A percentile compares a stretch with the other conserved stretches of the same genome.
phyloP scores from a whole-genome alignment of 352 stramenopile species.

The Pythium dissimile region DNA sequence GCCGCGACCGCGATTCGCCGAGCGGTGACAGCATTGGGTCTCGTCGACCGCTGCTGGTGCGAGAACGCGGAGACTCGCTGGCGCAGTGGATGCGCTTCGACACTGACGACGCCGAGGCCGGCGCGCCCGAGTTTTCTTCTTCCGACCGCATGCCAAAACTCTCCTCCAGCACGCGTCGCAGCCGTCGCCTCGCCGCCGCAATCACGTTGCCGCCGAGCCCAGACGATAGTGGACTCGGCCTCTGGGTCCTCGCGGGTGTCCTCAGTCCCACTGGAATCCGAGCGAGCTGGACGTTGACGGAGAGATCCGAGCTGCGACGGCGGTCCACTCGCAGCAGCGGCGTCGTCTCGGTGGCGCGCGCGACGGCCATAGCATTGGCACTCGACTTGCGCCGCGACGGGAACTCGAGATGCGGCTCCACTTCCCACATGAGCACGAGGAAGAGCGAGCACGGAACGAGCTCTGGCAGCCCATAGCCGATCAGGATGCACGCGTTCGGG shows the following conservation, averaged over 20 bases:
- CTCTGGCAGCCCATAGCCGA: constrained; percentile 73
- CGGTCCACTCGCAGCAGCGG: constrained; percentile 41
- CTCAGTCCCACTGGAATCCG: background rate
- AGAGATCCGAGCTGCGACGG: background rate
- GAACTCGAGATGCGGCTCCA: constrained; percentile 70
- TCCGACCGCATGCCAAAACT: constrained; percentile 26
- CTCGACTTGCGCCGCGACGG: constrained; percentile 50
- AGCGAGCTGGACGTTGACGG: background rate
- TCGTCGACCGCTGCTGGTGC: constrained; percentile 15
- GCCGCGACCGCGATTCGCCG: constrained; percentile 5
- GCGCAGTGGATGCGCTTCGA: constrained; percentile 1
- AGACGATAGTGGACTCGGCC: constrained; percentile 61
- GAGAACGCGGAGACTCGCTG: constrained; percentile 11
- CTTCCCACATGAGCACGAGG: constrained; percentile 83
- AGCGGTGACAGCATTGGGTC: constrained; percentile 6
- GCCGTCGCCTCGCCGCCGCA: constrained; percentile 35
- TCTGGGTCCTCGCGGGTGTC: constrained; percentile 13
- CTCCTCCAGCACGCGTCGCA: constrained; percentile 32
- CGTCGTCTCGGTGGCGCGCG: constrained; percentile 34
- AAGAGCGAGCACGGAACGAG: constrained; percentile 74
- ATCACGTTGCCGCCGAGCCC: constrained; percentile 53
- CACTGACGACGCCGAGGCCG: background rate
- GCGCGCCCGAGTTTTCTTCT: constrained; percentile 9
- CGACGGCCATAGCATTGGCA: constrained; percentile 25
- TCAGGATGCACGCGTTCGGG: constrained; percentile 58